Evolutionary conservation across 148 eudicot genomes (phyloP), one percentile per base, ranked within the genome.

Genomic region (Polygonum aviculare): DNA sequence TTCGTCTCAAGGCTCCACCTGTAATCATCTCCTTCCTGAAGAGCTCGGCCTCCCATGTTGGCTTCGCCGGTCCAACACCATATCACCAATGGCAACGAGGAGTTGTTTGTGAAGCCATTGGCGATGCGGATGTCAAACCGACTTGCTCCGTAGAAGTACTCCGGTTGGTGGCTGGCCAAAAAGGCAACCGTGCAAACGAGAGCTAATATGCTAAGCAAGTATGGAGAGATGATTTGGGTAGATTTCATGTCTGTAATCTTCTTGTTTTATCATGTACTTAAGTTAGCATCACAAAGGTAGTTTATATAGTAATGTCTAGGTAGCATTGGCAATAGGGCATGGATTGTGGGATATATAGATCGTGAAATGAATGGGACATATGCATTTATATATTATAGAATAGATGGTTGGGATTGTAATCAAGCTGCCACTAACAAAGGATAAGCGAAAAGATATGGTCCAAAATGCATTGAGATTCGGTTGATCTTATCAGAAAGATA

Each of bases 91-190:
- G 94, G 85, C 71, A 89, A 11, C 2, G 93, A 87, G 0, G 94
- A 90, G 82, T 90, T 88, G 84, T 81, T 87, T 0, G 77, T 77
- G 83, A 90, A 90, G 26, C 94, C 94, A n/a, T 90, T 90, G 67
- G 77, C 78, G 3, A 90, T 80, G 2, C 81, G 80, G 2, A 88
- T 80, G 45, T 86, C 84, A 60, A 77, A 88, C 10, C 10, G 69
- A 11, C 21, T 38, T 36, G 72, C 72, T 6, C 62, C 49, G 12
- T 47, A 9, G 71, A 59, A 75, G 55, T 72, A 72, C 16, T 77
- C 59, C 0, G 90, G 84, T 4, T 69, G 74, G 57, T 49, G 76
- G 2, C 76, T 40, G 12, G 81, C 75, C 50, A 79, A 71, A 52
- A 83, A 74, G 59, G 79, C 11, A 69, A 80, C 9, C 77, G 79